Evolutionary conservation across 1,139 yeast species (phyloP).

Genomic region (Geotrichum siamense): DNA sequence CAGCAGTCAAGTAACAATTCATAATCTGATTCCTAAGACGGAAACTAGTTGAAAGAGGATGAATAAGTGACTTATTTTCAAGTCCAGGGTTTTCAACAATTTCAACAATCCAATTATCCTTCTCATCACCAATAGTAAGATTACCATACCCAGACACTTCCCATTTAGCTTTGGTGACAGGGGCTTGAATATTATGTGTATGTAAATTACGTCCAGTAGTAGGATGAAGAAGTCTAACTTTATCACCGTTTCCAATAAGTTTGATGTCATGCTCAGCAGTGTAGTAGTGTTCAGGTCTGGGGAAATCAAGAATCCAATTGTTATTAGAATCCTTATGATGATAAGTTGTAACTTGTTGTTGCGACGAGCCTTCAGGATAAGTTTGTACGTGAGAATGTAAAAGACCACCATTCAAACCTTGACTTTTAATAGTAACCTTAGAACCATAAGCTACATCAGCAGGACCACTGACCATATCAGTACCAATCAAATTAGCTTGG

Average conservation of each 20-base stretch:
- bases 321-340: slow-evolving; percentile 88
- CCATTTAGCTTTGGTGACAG: slow-evolving; percentile 57
- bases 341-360: slow-evolving; percentile 94
- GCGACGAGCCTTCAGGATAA: slow-evolving; percentile 91
- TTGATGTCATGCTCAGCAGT: slow-evolving; percentile 48
- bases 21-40: slow-evolving; percentile 61
- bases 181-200: slow-evolving; percentile 77
- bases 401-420: slow-evolving; percentile 86
- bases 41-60: slow-evolving; percentile 81
- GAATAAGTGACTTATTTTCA: slow-evolving; percentile 55
- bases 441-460: slow-evolving; percentile 82
- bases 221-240: slow-evolving; percentile 70
- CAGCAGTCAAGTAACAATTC: slow-evolving; percentile 81
- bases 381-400: slow-evolving; percentile 92
- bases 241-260: slow-evolving; percentile 63
- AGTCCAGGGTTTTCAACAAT: slow-evolving; percentile 67
- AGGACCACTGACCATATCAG: slow-evolving; percentile 79
- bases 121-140: slow-evolving; percentile 72
- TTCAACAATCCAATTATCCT: slow-evolving; percentile 93
- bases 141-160: slow-evolving; percentile 97
- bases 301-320: slow-evolving; percentile 79
- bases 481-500: slow-evolving; percentile 85
- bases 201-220: slow-evolving; percentile 86
- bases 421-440: slow-evolving; percentile 71
- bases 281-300: slow-evolving; percentile 53